These are phyloP conservation scores for Colletotrichum tofieldiae DNA, from an alignment of 2,329 filamentous ascomycete species.

Conservation along the genomic window DNA sequence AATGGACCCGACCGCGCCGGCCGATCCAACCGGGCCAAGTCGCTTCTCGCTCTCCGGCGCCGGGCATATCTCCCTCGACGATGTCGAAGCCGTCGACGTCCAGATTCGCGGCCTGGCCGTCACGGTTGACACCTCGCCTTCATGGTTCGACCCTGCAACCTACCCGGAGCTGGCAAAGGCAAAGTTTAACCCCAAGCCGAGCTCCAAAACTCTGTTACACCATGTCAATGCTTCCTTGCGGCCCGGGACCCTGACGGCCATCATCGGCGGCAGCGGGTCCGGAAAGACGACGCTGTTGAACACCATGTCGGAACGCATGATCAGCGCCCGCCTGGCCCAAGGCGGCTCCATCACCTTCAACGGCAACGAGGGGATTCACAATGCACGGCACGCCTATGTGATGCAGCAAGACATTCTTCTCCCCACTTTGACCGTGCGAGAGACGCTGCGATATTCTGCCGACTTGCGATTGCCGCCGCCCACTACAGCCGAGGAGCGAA, in stretches of 20 bases:
- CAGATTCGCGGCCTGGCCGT: conserved; percentile 69
- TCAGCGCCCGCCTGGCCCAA: conserved; percentile 66
- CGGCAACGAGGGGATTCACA: conserved; percentile 65
- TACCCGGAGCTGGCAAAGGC: conserved; percentile 59
- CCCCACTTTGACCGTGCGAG: conserved; percentile 81
- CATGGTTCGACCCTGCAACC: conserved; percentile 64
- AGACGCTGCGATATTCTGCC: conserved; percentile 82
- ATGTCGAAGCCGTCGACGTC: conserved; percentile 70
- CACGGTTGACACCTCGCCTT: conserved; percentile 72
- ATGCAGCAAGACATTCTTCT: conserved; percentile 84
- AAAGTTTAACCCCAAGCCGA: conserved; percentile 55
- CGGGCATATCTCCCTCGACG: conserved; percentile 61
- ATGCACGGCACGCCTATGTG: conserved; percentile 77
- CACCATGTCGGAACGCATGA: conserved; percentile 78
- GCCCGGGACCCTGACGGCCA: conserved; percentile 79
- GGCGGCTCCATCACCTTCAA: conserved; percentile 76
- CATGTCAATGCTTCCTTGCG: conserved; percentile 76
- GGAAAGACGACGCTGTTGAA: conserved; percentile 83
- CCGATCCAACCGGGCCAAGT: conserved; percentile 36
- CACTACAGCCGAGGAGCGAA: conserved; percentile 71
- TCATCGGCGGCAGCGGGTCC: conserved; percentile 81
- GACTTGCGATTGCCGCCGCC: conserved; percentile 78
- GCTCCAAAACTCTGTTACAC: conserved; percentile 70
- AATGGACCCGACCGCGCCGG: conserved; percentile 45
- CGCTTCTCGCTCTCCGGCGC: conserved; percentile 53